A percentile compares a stretch with the other conserved stretches of the same genome.
Evolutionary conservation across 2,329 filamentous ascomycete species (phyloP).

Genomic region (Xylaria sp.): DNA sequence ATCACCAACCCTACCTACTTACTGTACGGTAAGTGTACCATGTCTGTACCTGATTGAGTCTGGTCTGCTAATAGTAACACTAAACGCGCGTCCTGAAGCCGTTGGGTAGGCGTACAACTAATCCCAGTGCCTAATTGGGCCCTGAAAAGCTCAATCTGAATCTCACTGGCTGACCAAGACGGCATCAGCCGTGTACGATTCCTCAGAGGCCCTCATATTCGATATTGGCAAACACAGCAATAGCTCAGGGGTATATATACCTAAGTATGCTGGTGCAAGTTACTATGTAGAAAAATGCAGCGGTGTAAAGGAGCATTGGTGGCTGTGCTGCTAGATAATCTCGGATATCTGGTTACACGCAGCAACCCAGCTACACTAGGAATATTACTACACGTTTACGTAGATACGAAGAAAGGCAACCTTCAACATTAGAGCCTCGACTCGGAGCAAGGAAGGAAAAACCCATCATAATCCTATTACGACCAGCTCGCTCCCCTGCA

Average conservation of each 20-base stretch:
- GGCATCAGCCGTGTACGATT: slow-evolving; percentile 13
- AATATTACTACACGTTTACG: too few species aligned
- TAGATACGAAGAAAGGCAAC: slow-evolving; percentile 17
- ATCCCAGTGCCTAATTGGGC: too few species aligned
- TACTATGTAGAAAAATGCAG: too few species aligned
- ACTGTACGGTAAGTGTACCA: neutral
- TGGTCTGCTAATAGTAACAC: too few species aligned
- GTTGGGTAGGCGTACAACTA: neutral
- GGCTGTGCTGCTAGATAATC: slow-evolving; percentile 25
- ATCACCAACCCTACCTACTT: too few species aligned
- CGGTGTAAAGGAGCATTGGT: neutral
- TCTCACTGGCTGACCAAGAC: neutral
- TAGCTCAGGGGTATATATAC: neutral
- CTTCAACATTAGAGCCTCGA: too few species aligned
- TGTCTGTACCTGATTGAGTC: neutral
- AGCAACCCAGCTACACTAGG: neutral
- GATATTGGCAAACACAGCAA: neutral
- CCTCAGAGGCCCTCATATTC: too few species aligned
- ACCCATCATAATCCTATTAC: too few species aligned
- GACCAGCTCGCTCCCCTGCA: neutral
- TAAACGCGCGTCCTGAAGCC: neutral
- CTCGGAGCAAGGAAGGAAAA: too few species aligned
- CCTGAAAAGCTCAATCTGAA: neutral
- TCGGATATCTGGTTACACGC: slow-evolving; percentile 19
- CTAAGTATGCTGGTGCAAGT: too few species aligned